Evolutionary conservation across 345 rosid species (phyloP), one percentile per base, ranked within the genome.

Genomic region (Linum lewisii): DNA sequence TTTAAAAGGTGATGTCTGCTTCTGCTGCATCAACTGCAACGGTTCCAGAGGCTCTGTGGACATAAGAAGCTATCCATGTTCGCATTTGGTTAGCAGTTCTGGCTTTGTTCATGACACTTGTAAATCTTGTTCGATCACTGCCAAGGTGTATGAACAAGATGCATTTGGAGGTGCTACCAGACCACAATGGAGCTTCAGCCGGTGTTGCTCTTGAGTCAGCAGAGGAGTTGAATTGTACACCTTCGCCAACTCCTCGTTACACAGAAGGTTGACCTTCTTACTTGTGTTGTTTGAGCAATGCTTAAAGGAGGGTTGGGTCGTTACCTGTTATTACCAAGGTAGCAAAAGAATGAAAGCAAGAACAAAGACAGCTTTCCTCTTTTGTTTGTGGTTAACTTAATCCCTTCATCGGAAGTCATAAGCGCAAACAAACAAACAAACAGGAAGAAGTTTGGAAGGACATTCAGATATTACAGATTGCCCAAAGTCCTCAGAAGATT

Each of bases 71-170:
- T 68, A 57, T 81, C 51, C 67, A 22, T 66, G 84, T 71, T 67
- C 79, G 80, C 58, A 62, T 82, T 32, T 50, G 82, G 58, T 32
- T 73, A 25, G 67, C 70, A 21, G 38, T 84, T 38, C 69, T 82
- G 81, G 79, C 92, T 23, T 78, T 87, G 75, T 76, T 85, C 54
- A 64, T 84, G 87, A 76, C 87, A n/a, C 59, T 87, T 62, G 50
- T 75, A 57, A 62, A 86, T 52, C 69, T 94, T 47, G 70, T 85
- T 71, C 88, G 66, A 38, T 63, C 85, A 26, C 59, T 80, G 36
- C 63, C 81, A 37, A 37, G 14, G 69, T 77, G 62, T 65, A 65
- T 82, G 38, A 72, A 78, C 5, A 80, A 75, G 70, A 74, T 69
- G 68, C 80, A 78, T 76, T 80, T 92, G 38, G 52, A 58, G 37